These are phyloP conservation scores for Pistacia integerrima DNA, from an alignment of 345 rosid species.

Conservation along the genomic window DNA sequence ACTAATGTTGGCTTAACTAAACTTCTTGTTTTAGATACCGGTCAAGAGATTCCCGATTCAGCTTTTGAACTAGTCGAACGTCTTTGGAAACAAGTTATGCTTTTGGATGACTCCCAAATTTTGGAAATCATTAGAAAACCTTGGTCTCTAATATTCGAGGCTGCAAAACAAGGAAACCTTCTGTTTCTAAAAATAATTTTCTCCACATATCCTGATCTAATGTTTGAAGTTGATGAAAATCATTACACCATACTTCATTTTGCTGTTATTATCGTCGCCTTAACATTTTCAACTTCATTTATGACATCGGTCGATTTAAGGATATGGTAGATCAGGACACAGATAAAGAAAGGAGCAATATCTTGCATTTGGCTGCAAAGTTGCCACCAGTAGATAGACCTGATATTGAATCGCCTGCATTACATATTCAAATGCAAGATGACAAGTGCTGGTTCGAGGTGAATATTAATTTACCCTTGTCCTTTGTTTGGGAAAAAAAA, in stretches of 20 bases:
- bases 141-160: neutral
- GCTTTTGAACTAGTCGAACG: neutral
- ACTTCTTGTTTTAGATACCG: neutral
- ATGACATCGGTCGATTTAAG: slow-evolving; percentile 11
- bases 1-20: neutral
- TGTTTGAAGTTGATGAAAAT: neutral
- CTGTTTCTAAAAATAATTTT: neutral
- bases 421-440: slow-evolving; percentile 19
- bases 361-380: slow-evolving; percentile 28
- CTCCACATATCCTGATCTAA: neutral
- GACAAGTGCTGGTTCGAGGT: slow-evolving; percentile 32
- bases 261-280: slow-evolving; percentile 16
- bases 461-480: neutral
- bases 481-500: neutral
- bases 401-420: slow-evolving; percentile 13
- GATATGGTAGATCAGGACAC: neutral
- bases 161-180: neutral
- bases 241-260: slow-evolving; percentile 21
- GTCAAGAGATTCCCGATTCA: neutral
- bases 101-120: neutral
- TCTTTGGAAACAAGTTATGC: neutral
- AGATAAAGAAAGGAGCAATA: slow-evolving; percentile 3
- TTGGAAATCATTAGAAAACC: neutral
- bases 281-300: slow-evolving; percentile 15
- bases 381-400: slow-evolving; percentile 13